Evolutionary conservation across 352 stramenopile genomes (phyloP).

Genomic region (Elongisporangium undulatum): DNA sequence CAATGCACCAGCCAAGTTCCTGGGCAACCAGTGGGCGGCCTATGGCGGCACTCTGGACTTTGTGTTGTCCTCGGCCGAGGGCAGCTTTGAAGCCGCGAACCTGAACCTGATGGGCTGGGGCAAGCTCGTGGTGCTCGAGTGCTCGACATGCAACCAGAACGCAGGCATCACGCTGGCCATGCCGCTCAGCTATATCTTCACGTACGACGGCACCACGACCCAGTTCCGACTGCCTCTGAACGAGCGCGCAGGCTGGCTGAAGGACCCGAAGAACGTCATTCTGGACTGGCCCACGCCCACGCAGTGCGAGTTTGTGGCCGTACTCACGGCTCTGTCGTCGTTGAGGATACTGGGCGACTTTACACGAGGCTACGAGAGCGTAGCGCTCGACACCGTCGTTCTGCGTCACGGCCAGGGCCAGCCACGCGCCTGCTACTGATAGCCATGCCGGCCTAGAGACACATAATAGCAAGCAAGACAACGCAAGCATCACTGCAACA

Average conservation of each 20-base stretch:
- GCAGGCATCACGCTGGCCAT: constrained; percentile 82
- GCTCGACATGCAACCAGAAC: constrained; percentile 76
- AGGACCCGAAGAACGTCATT: constrained; percentile 90
- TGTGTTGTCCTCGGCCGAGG: constrained; percentile 86
- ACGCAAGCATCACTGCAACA: constrained; percentile 13
- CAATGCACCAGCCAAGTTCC: constrained; percentile 72
- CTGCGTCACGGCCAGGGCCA: constrained; percentile 52
- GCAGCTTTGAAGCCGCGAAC: constrained; percentile 78
- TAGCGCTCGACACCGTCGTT: constrained; percentile 84
- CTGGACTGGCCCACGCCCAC: constrained; percentile 56
- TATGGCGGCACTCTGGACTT: constrained; percentile 91
- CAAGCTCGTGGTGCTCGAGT: constrained; percentile 86
- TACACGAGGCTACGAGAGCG: constrained; percentile 86
- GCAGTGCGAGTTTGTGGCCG: constrained; percentile 86
- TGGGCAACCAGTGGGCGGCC: constrained; percentile 82
- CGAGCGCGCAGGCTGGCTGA: constrained; percentile 84
- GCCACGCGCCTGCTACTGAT: constrained; percentile 25
- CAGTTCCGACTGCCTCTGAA: constrained; percentile 79
- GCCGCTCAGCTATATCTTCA: constrained; percentile 67
- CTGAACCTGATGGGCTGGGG: constrained; percentile 60
- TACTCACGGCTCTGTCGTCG: constrained; percentile 80
- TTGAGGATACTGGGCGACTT: constrained; percentile 91
- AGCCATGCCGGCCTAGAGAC: constrained; percentile 11
- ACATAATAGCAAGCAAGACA: constrained; percentile 4
- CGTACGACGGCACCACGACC: constrained; percentile 78